Evolutionary conservation across 2,329 filamentous ascomycete genomes (phyloP).

Genomic region (Verticillium zaregamsianum): DNA sequence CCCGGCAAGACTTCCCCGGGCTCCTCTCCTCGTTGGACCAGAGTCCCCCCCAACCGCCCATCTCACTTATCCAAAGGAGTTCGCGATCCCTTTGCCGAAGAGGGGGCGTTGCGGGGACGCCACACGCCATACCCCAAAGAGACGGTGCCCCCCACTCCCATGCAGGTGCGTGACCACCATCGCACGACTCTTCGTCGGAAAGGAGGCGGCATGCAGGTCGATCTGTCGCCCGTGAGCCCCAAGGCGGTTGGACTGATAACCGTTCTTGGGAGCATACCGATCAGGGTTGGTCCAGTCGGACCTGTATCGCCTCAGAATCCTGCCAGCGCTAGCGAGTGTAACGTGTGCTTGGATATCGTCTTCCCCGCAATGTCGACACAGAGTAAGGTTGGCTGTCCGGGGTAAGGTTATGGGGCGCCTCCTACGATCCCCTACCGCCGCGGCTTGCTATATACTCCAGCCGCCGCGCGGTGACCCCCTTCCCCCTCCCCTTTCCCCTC

Average conservation of each 20-base stretch:
- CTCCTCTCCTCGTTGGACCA: background rate
- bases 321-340: background rate
- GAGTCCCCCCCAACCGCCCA: background rate
- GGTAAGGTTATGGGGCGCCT: background rate
- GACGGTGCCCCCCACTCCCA: background rate
- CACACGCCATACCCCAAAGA: background rate
- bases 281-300: background rate
- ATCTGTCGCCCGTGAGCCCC: background rate
- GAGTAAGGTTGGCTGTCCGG: background rate
- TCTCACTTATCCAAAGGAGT: background rate
- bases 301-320: background rate
- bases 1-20: no score
- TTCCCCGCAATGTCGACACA: background rate
- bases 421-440: background rate
- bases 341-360: constrained; percentile 1
- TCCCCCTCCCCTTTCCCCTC: background rate
- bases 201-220: background rate
- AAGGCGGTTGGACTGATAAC: background rate
- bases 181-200: background rate
- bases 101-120: background rate
- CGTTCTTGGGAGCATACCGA: background rate
- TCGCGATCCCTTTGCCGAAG: background rate
- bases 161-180: background rate
- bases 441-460: background rate
- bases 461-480: background rate